These are phyloP conservation scores for Epichloe hybrida DNA, from an alignment of 2,329 filamentous ascomycete species.

Conservation along the genomic window DNA sequence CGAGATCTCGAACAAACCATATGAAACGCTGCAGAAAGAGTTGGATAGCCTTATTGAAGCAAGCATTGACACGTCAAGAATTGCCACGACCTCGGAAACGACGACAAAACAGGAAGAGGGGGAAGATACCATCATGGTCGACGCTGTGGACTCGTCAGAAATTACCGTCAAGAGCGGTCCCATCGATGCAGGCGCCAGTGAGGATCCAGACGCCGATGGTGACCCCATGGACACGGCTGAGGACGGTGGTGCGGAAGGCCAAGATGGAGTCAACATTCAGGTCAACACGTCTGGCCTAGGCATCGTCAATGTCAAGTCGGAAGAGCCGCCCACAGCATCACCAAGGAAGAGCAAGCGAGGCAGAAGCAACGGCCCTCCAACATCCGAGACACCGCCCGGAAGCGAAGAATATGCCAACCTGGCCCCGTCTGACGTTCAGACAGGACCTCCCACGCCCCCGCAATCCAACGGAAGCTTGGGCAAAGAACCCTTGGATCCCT, in stretches of 20 bases:
- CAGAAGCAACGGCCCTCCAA: conserved; percentile 11
- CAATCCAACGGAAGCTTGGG: conserved; percentile 47
- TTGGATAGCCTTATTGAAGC: conserved; percentile 61
- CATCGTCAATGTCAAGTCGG: conserved; percentile 11
- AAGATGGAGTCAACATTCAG: conserved; percentile 29
- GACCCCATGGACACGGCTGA: conserved; percentile 25
- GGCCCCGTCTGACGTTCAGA: conserved; percentile 15
- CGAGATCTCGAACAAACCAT: conserved; percentile 59
- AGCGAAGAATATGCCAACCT: conserved; percentile 30
- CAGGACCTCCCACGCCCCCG: conserved; percentile 50
- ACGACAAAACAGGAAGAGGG: conserved; percentile 23
- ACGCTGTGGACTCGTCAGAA: conserved; percentile 30
- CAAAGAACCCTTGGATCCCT: conserved; percentile 34
- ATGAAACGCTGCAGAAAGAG: conserved; percentile 57
- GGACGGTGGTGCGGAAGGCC: conserved; percentile 20
- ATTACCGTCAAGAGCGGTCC: conserved; percentile 30
- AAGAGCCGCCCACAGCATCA: conserved; percentile 7
- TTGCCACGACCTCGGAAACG: conserved; percentile 22
- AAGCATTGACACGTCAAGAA: conserved; percentile 44
- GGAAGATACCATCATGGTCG: conserved; percentile 38
- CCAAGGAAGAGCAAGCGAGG: conserved; percentile 13
- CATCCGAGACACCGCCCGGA: conserved; percentile 32
- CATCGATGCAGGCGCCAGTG: conserved; percentile 6
- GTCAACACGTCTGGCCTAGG: conserved; percentile 29
- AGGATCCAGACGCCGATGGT: conserved; percentile 15